Evolutionary conservation across 495 filamentous ascomycete species (phyloP).

Genomic region (Podospora pseudoanserina): DNA sequence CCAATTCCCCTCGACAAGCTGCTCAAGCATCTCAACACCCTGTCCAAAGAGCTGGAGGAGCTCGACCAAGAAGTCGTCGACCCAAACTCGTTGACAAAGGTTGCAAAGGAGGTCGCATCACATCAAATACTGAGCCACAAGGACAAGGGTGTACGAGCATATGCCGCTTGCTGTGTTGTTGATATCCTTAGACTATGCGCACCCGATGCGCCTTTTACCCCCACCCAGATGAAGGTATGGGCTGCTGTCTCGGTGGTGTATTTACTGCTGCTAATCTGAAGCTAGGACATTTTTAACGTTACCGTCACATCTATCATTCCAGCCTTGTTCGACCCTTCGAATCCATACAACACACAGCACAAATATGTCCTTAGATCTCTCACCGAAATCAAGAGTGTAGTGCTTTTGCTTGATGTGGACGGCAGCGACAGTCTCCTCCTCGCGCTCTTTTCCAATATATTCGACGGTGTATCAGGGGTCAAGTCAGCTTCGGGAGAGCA

Average conservation of each 20-base stretch:
- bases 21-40: slow-evolving; percentile 69
- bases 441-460: slow-evolving; percentile 78
- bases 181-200: slow-evolving; percentile 93
- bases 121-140: slow-evolving; percentile 82
- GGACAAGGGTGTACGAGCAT: slow-evolving; percentile 88
- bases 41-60: slow-evolving; percentile 78
- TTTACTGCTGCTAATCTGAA: slow-evolving; percentile 10
- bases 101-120: slow-evolving; percentile 84
- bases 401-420: slow-evolving; percentile 87
- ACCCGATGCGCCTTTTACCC: slow-evolving; percentile 91
- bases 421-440: slow-evolving; percentile 70
- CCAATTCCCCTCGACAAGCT: slow-evolving; percentile 81
- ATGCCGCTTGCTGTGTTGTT: slow-evolving; percentile 81
- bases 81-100: slow-evolving; percentile 70
- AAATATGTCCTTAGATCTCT: slow-evolving; percentile 85
- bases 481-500: slow-evolving; percentile 73
- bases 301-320: slow-evolving; percentile 80
- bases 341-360: slow-evolving; percentile 90
- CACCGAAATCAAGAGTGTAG: slow-evolving; percentile 87
- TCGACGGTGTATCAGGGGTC: slow-evolving; percentile 83
- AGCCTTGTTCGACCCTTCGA: slow-evolving; percentile 78
- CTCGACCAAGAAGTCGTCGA: slow-evolving; percentile 87
- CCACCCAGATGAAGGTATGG: slow-evolving; percentile 81
- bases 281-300: slow-evolving; percentile 87
- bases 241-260: background rate